Evolutionary conservation across 2,329 filamentous ascomycete species (phyloP).

Genomic region (Exophiala dermatitidis): DNA sequence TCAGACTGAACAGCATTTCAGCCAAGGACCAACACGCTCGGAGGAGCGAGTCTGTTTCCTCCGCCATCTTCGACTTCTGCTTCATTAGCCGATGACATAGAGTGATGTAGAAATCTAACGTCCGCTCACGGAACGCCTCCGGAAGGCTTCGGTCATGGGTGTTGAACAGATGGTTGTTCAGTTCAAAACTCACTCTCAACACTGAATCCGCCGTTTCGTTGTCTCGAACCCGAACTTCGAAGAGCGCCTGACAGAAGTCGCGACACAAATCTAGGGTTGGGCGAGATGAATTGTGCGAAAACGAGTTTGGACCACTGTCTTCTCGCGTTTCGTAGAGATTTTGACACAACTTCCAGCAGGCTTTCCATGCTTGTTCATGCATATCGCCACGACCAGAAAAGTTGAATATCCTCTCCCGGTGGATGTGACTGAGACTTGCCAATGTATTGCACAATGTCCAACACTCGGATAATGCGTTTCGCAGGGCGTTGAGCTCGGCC

Average conservation of each 20-base stretch:
- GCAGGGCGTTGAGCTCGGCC: constrained; percentile 57
- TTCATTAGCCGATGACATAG: constrained; percentile 96
- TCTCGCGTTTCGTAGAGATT: constrained; percentile 76
- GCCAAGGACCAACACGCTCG: constrained; percentile 83
- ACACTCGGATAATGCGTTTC: constrained; percentile 73
- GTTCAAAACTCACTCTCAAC: constrained; percentile 82
- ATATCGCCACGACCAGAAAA: constrained; percentile 67
- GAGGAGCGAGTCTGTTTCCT: constrained; percentile 77
- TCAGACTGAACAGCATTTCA: constrained; percentile 86
- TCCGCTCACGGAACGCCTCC: constrained; percentile 79
- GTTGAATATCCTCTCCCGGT: constrained; percentile 71
- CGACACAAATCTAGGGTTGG: constrained; percentile 79
- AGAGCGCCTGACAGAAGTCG: constrained; percentile 85
- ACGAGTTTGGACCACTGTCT: constrained; percentile 58
- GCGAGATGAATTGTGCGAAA: constrained; percentile 42
- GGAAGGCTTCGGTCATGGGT: constrained; percentile 79
- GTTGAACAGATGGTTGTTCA: constrained; percentile 93
- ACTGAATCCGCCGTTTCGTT: constrained; percentile 80
- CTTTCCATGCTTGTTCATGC: constrained; percentile 85
- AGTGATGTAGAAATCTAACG: constrained; percentile 89
- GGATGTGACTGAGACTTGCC: constrained; percentile 73
- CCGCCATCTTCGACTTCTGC: constrained; percentile 67
- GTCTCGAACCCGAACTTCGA: constrained; percentile 71
- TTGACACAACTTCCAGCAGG: constrained; percentile 89
- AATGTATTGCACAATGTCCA: constrained; percentile 93